Evolutionary conservation across 2,329 filamentous ascomycete species (phyloP).

Genomic region (Venturia asperata): DNA sequence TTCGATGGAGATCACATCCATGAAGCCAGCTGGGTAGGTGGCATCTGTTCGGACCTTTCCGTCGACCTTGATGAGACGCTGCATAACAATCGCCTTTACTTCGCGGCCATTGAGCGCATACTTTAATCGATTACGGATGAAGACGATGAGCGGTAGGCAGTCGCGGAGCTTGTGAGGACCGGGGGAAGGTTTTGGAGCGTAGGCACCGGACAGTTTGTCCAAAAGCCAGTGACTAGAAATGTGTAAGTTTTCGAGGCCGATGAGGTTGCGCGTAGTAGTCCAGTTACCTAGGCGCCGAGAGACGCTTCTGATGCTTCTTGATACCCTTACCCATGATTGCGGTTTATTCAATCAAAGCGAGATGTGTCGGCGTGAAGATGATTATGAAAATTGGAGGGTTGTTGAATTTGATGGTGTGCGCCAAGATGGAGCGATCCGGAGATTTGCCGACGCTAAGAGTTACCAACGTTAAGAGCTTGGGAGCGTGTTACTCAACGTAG

Average conservation of each 20-base stretch:
- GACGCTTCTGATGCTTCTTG: slow-evolving; percentile 99
- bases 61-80: slow-evolving; percentile 99
- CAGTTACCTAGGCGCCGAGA: slow-evolving; percentile 88
- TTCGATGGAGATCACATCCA: slow-evolving; percentile 99
- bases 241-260: slow-evolving; percentile 98
- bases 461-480: too few species aligned
- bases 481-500: too few species aligned
- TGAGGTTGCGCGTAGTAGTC: neutral
- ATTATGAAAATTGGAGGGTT: neutral
- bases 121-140: slow-evolving; percentile 90
- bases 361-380: neutral
- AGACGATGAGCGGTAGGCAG: slow-evolving; percentile 97
- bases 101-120: slow-evolving; percentile 99
- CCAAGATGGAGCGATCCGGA: neutral
- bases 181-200: slow-evolving; percentile 59
- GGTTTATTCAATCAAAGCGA: slow-evolving; percentile 9
- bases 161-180: slow-evolving; percentile 99
- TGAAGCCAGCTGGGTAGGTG: slow-evolving; percentile 97
- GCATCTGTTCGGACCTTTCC: slow-evolving; percentile 98
- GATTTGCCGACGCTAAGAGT: neutral
- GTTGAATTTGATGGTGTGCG: neutral
- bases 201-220: slow-evolving; percentile 91
- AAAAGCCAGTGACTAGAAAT: slow-evolving; percentile 99
- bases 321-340: slow-evolving; percentile 60
- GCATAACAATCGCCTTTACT: slow-evolving; percentile 96